Percentiles rank a stretch among this genome's conserved stretches.
These are phyloP conservation scores for Macadamia tetraphylla DNA, from an alignment of 164 flowering plant species.

Conservation along the genomic window DNA sequence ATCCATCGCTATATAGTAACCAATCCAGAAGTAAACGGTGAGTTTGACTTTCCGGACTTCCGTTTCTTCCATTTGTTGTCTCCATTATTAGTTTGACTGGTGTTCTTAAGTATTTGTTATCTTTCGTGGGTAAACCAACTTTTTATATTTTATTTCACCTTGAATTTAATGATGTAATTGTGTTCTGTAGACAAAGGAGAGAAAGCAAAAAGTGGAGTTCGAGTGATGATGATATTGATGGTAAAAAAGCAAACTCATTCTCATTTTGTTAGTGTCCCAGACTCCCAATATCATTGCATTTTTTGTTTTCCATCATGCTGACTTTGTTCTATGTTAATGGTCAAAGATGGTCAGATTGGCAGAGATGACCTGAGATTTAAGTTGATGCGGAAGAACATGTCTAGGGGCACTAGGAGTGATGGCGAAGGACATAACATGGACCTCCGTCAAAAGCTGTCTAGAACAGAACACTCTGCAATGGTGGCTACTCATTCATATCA, in stretches of 20 bases:
- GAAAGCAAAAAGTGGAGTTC: conserved; percentile 21
- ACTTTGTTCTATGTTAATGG: conserved; percentile 22
- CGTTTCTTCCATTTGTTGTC: neutral
- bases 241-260: conserved; percentile 25
- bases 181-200: conserved; percentile 39
- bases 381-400: conserved; percentile 51
- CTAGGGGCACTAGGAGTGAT: conserved; percentile 21
- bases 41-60: neutral
- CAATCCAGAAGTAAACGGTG: conserved; percentile 44
- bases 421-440: conserved; percentile 24
- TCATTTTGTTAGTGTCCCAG: conserved; percentile 7
- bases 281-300: conserved; percentile 1
- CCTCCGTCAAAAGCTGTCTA: conserved; percentile 63
- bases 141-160: neutral
- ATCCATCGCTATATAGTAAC: conserved; percentile 17
- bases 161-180: conserved; percentile 8
- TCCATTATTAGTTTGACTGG: neutral
- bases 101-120: neutral
- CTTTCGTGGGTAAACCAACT: neutral
- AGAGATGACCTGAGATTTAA: conserved; percentile 64
- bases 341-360: conserved; percentile 36
- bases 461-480: conserved; percentile 33
- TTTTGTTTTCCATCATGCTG: conserved; percentile 11
- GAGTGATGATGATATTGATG: conserved; percentile 24
- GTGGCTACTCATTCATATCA: conserved; percentile 19